Percentiles rank a stretch among this genome's conserved stretches.
These are phyloP conservation scores for Biscogniauxia mediterranea DNA, from an alignment of 2,329 filamentous ascomycete species.

Conservation along the genomic window DNA sequence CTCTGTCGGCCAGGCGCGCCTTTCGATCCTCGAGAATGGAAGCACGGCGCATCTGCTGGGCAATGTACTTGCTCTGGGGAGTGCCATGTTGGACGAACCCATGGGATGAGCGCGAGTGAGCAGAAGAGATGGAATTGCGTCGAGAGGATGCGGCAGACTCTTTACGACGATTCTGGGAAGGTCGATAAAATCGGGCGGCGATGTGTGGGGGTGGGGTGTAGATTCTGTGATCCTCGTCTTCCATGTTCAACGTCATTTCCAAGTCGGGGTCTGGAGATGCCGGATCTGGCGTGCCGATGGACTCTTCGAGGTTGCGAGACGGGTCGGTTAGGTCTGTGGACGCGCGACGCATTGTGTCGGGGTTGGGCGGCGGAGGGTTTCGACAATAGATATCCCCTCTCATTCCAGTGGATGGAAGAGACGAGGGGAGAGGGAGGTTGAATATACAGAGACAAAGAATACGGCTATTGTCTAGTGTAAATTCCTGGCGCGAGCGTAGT, in stretches of 20 bases:
- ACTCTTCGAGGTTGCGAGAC: slow-evolving; percentile 39
- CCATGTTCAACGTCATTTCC: slow-evolving; percentile 30
- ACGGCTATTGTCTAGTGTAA: slow-evolving; percentile 4
- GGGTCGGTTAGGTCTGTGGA: slow-evolving; percentile 43
- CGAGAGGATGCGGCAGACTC: slow-evolving; percentile 76
- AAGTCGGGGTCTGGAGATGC: slow-evolving; percentile 30
- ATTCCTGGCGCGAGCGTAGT: slow-evolving; percentile 9
- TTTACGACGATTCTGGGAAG: slow-evolving; percentile 64
- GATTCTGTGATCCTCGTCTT: slow-evolving; percentile 38
- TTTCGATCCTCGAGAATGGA: slow-evolving; percentile 80
- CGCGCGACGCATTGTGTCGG: slow-evolving; percentile 41
- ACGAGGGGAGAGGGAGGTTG: slow-evolving; percentile 12
- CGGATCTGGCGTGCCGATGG: slow-evolving; percentile 30
- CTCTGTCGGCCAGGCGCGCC: slow-evolving; percentile 74
- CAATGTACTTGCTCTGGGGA: slow-evolving; percentile 74
- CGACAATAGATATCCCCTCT: slow-evolving; percentile 11
- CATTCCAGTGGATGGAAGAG: slow-evolving; percentile 15
- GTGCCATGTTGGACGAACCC: slow-evolving; percentile 51
- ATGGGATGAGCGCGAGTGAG: slow-evolving; percentile 67
- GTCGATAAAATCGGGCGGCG: slow-evolving; percentile 74
- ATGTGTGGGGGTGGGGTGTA: slow-evolving; percentile 72
- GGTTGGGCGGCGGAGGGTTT: slow-evolving; percentile 12
- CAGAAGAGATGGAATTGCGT: slow-evolving; percentile 76
- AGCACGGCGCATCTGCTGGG: slow-evolving; percentile 75
- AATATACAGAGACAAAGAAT: slow-evolving; percentile 7